A percentile compares a stretch with the other conserved stretches of the same genome.
These are phyloP conservation scores for Naganishia kalamii DNA, from an alignment of 768 basidiomycete genomes.

Conservation along the genomic window DNA sequence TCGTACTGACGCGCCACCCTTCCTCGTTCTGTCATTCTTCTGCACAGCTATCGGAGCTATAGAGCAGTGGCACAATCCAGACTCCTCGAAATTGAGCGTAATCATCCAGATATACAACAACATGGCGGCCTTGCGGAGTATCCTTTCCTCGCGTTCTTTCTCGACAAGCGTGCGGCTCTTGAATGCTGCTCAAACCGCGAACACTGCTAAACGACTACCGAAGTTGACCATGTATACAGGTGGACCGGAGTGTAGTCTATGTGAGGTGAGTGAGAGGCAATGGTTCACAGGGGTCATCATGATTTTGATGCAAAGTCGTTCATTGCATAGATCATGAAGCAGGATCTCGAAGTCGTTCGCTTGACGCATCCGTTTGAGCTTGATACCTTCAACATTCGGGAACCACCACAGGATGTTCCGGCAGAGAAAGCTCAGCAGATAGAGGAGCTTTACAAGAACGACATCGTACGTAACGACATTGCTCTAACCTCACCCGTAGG, in stretches of 20 bases:
- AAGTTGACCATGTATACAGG: conserved; percentile 43
- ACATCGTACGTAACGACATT: conserved; percentile 34
- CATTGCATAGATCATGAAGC: conserved; percentile 35
- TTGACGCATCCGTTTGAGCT: conserved; percentile 38
- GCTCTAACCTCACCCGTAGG: not conserved
- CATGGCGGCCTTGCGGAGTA: conserved; percentile 1
- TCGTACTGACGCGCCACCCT: no score
- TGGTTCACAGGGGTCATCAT: not conserved
- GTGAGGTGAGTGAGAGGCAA: conserved; percentile 35
- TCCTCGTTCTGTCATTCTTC: not conserved
- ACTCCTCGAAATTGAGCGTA: no score
- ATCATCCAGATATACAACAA: not conserved
- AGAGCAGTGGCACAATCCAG: no score
- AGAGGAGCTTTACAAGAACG: conserved; percentile 42
- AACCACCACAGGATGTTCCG: conserved; percentile 34
- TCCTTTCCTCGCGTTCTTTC: conserved; percentile 4
- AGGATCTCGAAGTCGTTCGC: conserved; percentile 35
- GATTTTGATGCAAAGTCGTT: not conserved
- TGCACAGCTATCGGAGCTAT: no score
- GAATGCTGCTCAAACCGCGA: not conserved
- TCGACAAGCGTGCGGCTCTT: not conserved
- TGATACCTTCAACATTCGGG: conserved; percentile 38
- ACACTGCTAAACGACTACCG: conserved; percentile 23
- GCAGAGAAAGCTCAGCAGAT: conserved; percentile 37
- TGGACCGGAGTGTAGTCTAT: conserved; percentile 45